These are phyloP conservation scores for Dendrobium chrysotoxum DNA, from an alignment of 106 monocot species.

Conservation along the genomic window DNA sequence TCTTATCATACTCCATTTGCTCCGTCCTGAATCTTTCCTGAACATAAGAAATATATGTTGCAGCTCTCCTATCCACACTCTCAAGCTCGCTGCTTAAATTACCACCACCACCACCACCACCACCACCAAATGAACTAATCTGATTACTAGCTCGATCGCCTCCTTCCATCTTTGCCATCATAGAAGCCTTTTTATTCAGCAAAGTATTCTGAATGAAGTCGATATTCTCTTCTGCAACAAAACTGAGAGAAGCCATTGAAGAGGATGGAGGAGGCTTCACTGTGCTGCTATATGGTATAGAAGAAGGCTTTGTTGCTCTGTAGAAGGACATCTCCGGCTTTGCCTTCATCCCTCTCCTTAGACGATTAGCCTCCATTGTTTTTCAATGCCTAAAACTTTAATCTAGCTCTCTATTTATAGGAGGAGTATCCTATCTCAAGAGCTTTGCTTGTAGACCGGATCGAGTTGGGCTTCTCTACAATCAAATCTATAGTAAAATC, in stretches of 20 bases:
- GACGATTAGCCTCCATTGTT: constrained; percentile 10
- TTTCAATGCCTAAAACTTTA: background rate
- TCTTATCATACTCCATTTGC: background rate
- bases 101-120: too few species aligned
- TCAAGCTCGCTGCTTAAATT: background rate
- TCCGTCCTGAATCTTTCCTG: constrained; percentile 22
- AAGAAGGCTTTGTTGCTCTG: constrained; percentile 8
- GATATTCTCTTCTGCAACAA: background rate
- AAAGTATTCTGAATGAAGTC: background rate
- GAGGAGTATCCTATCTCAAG: background rate
- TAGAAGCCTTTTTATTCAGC: background rate
- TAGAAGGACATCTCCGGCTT: constrained; percentile 8
- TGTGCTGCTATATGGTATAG: background rate
- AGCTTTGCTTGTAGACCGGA: too few species aligned
- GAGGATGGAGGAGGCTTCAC: constrained; percentile 4
- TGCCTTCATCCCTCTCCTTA: constrained; percentile 7
- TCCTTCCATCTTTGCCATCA: background rate
- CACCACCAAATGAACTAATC: background rate
- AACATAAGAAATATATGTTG: constrained; percentile 16
- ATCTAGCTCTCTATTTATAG: background rate
- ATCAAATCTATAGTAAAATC: too few species aligned
- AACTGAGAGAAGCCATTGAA: constrained; percentile 4
- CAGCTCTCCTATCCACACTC: constrained; percentile 12
- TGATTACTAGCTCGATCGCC: background rate
- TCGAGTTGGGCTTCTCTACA: too few species aligned